Conservation (phyloP, 2,329 filamentous ascomycete species). For the Alternaria sp. region DNA sequence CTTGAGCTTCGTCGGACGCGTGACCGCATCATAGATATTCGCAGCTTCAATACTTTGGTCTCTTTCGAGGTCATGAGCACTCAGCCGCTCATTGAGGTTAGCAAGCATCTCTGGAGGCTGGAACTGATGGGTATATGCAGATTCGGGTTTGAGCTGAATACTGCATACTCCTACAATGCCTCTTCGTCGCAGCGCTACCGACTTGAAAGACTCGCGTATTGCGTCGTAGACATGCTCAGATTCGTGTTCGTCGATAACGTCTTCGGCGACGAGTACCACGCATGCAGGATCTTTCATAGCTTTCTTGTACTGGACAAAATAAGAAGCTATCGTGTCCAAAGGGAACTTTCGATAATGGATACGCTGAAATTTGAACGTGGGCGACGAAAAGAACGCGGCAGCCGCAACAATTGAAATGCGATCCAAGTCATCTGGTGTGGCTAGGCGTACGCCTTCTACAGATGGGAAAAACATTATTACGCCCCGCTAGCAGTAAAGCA, state of each 20-base stretch:
- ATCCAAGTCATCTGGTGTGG: constrained; percentile 31
- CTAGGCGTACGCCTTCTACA: constrained; percentile 34
- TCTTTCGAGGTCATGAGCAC: constrained; percentile 18
- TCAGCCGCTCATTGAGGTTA: constrained; percentile 5
- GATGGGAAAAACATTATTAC: constrained; percentile 25
- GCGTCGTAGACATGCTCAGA: constrained; percentile 31
- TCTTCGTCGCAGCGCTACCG: constrained; percentile 7
- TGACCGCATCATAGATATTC: constrained; percentile 30
- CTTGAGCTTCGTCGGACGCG: constrained; percentile 34
- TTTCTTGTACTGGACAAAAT: constrained; percentile 26
- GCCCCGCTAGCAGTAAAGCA: background rate
- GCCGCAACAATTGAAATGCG: constrained; percentile 41
- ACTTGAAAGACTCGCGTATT: constrained; percentile 23
- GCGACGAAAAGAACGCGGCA: constrained; percentile 42
- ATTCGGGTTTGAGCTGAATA: constrained; percentile 32
- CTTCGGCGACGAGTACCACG: constrained; percentile 31
- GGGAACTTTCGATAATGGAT: constrained; percentile 30
- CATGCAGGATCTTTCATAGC: constrained; percentile 24
- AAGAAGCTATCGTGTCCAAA: constrained; percentile 35
- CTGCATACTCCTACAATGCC: constrained; percentile 39
- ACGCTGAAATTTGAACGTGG: constrained; percentile 41
- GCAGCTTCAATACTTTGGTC: constrained; percentile 30
- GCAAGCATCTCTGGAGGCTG: constrained; percentile 30
- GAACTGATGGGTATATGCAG: constrained; percentile 27
- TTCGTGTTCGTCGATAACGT: constrained; percentile 22